Evolutionary conservation across 148 eudicot species (phyloP), one percentile per base, ranked within the genome.

Genomic region (Camellia granthamiana): DNA sequence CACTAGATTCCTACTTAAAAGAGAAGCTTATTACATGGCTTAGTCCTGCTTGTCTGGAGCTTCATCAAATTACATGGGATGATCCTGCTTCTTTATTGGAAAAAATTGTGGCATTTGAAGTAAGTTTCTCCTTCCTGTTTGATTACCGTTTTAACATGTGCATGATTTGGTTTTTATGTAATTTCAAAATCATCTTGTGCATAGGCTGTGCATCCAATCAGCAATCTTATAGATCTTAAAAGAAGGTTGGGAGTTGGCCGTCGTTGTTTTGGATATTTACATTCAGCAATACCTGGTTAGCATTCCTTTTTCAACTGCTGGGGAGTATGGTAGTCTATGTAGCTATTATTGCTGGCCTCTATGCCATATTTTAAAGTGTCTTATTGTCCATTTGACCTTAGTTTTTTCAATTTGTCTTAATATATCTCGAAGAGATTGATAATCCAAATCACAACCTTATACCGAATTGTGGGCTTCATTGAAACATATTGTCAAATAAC

Each of bases 121-220:
- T 91, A 43, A 76, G 71, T 54, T 81, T 81, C 60, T 76, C 56
- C 70, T 80, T 72, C 75, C 72, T 51, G 52, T 49, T 79, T 79
- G 41, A 49, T 72, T 43, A 62, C 70, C 38, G 6, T 76, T 69
- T 77, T 52, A 72, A 58, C 47, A 72, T 56, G 76, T 69, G 14
- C 30, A 1, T 74, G 44, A 47, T 73, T 67, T 78, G 78, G 52
- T 77, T 11, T 61, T 79, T 69, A 5, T 64, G 3, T 78, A 56
- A 74, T 90, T 82, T 56, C 69, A 72, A 56, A 75, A 73, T 23
- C 23, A 68, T 84, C 41, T 76, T 84, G 76, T 89, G 47, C 85
- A 64, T 84, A 96, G 99, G 99, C 99, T 83, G 99, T 96, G 83
- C 98, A 96, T 87, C 99, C 99, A 58, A 96, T 96, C 83, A 96